Evolutionary conservation across 768 basidiomycete genomes (phyloP).

Genomic region (Suillus bovinus): DNA sequence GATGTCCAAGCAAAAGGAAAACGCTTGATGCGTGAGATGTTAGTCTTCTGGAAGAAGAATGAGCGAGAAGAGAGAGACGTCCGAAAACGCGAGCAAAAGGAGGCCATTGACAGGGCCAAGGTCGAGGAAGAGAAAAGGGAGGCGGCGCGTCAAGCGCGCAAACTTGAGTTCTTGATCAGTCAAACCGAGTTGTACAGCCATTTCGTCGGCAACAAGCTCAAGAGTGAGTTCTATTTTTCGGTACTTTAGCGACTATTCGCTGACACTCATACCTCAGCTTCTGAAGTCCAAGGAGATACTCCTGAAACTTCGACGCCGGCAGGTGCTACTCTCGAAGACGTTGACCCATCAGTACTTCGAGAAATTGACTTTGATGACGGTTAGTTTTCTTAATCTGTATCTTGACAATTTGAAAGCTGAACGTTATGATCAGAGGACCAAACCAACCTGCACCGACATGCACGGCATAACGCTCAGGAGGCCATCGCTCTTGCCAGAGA

Average conservation of each 20-base stretch:
- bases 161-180: slow-evolving; percentile 97
- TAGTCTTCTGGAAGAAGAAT: slow-evolving; percentile 97
- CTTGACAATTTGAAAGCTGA: slow-evolving; percentile 8
- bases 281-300: slow-evolving; percentile 70
- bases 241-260: slow-evolving; percentile 6
- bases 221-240: slow-evolving; percentile 53
- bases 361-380: slow-evolving; percentile 94
- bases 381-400: slow-evolving; percentile 34
- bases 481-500: slow-evolving; percentile 78
- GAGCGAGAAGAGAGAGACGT: slow-evolving; percentile 95
- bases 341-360: slow-evolving; percentile 51
- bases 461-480: slow-evolving; percentile 85
- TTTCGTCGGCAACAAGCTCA: slow-evolving; percentile 96
- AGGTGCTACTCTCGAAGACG: slow-evolving; percentile 59
- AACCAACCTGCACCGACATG: slow-evolving; percentile 83
- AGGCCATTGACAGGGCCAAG: slow-evolving; percentile 84
- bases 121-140: slow-evolving; percentile 93
- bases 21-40: slow-evolving; percentile 92
- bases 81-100: slow-evolving; percentile 92
- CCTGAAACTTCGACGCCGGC: slow-evolving; percentile 45
- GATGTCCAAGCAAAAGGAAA: slow-evolving; percentile 85
- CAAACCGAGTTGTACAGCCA: slow-evolving; percentile 99
- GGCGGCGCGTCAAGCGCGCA: slow-evolving; percentile 89
- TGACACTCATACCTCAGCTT: slow-evolving; percentile 46
- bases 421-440: slow-evolving; percentile 65